Base-by-base conservation (phyloP, 331 rosid genomes). In the Pyracantha coccinea region DNA sequence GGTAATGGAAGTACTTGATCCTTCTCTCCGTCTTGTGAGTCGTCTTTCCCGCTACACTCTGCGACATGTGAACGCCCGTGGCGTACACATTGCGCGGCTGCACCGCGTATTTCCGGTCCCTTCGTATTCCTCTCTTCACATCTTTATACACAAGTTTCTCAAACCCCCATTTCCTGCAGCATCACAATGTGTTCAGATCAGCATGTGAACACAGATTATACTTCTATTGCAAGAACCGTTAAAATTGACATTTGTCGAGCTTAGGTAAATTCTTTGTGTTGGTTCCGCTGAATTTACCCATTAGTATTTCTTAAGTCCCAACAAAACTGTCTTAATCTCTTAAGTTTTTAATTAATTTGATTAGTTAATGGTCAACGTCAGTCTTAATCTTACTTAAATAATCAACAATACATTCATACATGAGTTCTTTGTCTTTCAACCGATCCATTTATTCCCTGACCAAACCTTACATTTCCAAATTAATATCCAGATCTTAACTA, bases 21-120 rank as follows among this genome's bases (percentile, higher is more conserved):
- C 66, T 85, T 1, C 89, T 89, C 83, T 92, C 97, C 0, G 97
- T 95, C 23, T 95, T 95, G 85, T 95, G 96, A 0, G 92, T 95
- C 3, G 97, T 87, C 63, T 92, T 95, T 13, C 99, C 97, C 0
- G 41, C 84, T 2, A 92, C 8, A 44, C 90, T 89, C 78, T 95
- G 92, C 2, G 99, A 95, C 97, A 95, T 90, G 88, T 95, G 99
- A 38, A 95, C 97, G 32, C 99, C 99, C 0, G 99, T 92, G 9
- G 86, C 99, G 59, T 41, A 92, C 59, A 90, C 83, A 66, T 27
- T 89, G n/a, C 96, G 85, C 8, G 98, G 95, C 31, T 86, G 97
- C 69, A 91, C 92, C 1, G 85, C 98, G 27, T 93, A 93, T 80
- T 93, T 93, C 4, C 97, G 71, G 74, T 90, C 97, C 69, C 92